Evolutionary conservation across 208 protist genomes (phyloP).

Genomic region (Wallacemonas sp.): DNA sequence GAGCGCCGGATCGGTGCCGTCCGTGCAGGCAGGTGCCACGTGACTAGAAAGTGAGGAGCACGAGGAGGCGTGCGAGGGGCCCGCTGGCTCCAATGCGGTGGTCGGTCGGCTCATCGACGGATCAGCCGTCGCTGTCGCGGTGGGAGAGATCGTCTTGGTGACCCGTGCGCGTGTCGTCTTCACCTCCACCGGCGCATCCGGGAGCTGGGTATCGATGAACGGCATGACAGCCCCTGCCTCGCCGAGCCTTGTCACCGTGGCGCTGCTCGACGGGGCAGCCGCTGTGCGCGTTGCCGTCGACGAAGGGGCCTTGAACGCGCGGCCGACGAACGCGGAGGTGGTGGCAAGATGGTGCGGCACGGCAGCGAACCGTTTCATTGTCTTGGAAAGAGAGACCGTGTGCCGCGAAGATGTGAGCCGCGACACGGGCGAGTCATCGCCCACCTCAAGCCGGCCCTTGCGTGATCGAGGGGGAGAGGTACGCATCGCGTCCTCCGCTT

Average conservation of each 20-base stretch:
- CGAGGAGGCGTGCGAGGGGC: too few species aligned
- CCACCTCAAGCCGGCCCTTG: neutral
- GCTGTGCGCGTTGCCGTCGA: neutral
- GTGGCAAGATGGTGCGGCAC: slow-evolving; percentile 7
- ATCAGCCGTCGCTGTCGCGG: too few species aligned
- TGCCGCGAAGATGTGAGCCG: slow-evolving; percentile 1
- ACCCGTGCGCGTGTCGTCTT: too few species aligned
- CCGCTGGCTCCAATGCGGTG: too few species aligned
- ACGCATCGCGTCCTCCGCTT: neutral
- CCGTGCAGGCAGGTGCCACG: neutral
- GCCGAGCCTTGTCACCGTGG: neutral
- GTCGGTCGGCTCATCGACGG: too few species aligned
- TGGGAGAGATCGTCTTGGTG: too few species aligned
- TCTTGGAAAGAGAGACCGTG: slow-evolving; percentile 11
- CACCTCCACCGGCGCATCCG: neutral
- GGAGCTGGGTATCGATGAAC: slow-evolving; percentile 6
- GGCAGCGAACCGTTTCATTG: slow-evolving; percentile 9
- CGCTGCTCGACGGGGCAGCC: neutral
- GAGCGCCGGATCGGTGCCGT: slow-evolving; percentile 2
- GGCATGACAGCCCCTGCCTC: neutral
- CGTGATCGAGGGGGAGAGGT: neutral
- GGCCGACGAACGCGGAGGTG: slow-evolving; percentile 3
- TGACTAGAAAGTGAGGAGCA: neutral
- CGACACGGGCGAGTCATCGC: slow-evolving; percentile 1
- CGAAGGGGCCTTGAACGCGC: slow-evolving; percentile 10